Base-by-base conservation (phyloP, 1,139 yeast species). In the Protomyces lactucae-debilis region DNA sequence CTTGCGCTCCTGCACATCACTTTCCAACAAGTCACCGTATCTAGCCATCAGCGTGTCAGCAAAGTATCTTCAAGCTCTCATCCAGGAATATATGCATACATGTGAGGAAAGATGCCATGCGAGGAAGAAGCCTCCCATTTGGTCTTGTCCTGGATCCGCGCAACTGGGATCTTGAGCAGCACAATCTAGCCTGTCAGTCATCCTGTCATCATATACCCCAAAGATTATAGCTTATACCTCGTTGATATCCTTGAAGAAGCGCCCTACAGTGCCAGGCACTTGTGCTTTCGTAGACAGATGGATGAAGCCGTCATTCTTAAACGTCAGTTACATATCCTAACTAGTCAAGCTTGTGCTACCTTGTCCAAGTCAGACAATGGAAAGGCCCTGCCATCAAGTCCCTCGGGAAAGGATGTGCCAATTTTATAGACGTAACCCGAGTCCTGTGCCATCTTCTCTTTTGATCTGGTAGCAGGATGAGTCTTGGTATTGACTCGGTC, bases 251-350 rank as follows among this genome's bases (percentile, higher is more conserved):
- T 35, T 55, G 59, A 60, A 60, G 40, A 60, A 60, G 9, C 64
- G 46, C n/a, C 55, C 59, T 3, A 55, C 64, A n/a, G 64, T 60
- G 32, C 59, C 64, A 18, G 64, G 64, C 6, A 60, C 59, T 25
- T 60, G 64, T 18, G 45, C 39, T 18, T 37, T 32, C 9, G 64
- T 60, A 5, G 59, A 54, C 16, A 60, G 55, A 37, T 60, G 64
- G 18, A 60, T 60, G 40, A 54, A 60, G 28, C 64, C 64, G 37
- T 60, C 64, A 14, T 53, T 53, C 64, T 60, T 28, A 9, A 32
- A 40, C 40, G 18, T 12, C 18, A 21, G 14, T 6, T 9, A 9
- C 21, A 12, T 16, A 14, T 21, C 16, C 16, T 8, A 32, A 1
- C 23, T 2, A 21, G 9, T 18, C 10, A 16, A 51, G 54, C 16